A percentile compares a stretch with the other conserved stretches of the same genome.
phyloP scores from a whole-genome alignment of 2,329 filamentous ascomycete species.

The Leptographium galeiforme region DNA sequence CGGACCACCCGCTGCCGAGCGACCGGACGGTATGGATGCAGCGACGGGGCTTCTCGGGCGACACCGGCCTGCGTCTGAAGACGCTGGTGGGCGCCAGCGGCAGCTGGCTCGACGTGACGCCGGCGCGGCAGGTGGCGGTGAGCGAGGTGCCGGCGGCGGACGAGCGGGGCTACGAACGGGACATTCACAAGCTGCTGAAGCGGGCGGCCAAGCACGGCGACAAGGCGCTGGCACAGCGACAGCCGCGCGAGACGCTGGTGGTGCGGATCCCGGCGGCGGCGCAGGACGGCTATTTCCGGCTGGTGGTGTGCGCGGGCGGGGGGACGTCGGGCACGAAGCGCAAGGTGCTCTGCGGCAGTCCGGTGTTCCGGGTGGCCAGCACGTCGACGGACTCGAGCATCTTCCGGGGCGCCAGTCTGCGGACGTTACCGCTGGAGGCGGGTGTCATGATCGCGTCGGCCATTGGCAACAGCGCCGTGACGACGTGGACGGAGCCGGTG shows the following conservation, averaged over 20 bases:
- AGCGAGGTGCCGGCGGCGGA: slow-evolving; percentile 40
- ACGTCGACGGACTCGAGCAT: slow-evolving; percentile 47
- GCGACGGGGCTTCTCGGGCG: slow-evolving; percentile 53
- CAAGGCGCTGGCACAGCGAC: slow-evolving; percentile 28
- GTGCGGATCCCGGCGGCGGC: slow-evolving; percentile 50
- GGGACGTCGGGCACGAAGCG: slow-evolving; percentile 23
- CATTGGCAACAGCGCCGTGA: slow-evolving; percentile 30
- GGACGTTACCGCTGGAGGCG: slow-evolving; percentile 51
- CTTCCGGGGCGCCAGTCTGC: slow-evolving; percentile 49
- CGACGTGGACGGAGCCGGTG: slow-evolving; percentile 26
- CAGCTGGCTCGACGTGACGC: slow-evolving; percentile 57
- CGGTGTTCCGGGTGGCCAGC: slow-evolving; percentile 56
- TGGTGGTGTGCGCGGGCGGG: slow-evolving; percentile 45
- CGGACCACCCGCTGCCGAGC: slow-evolving; percentile 39
- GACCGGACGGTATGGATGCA: slow-evolving; percentile 54
- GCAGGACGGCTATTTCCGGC: slow-evolving; percentile 54
- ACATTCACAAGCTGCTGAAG: slow-evolving; percentile 50
- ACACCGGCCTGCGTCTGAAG: slow-evolving; percentile 54
- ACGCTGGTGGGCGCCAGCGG: slow-evolving; percentile 44
- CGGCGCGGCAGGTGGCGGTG: slow-evolving; percentile 29
- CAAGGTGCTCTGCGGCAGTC: slow-evolving; percentile 50
- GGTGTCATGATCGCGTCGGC: slow-evolving; percentile 44
- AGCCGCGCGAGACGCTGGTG: slow-evolving; percentile 48
- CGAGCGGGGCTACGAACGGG: slow-evolving; percentile 54
- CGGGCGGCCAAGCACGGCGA: slow-evolving; percentile 31